Conservation (phyloP, 768 basidiomycete species). For the Obba rivulosa region DNA sequence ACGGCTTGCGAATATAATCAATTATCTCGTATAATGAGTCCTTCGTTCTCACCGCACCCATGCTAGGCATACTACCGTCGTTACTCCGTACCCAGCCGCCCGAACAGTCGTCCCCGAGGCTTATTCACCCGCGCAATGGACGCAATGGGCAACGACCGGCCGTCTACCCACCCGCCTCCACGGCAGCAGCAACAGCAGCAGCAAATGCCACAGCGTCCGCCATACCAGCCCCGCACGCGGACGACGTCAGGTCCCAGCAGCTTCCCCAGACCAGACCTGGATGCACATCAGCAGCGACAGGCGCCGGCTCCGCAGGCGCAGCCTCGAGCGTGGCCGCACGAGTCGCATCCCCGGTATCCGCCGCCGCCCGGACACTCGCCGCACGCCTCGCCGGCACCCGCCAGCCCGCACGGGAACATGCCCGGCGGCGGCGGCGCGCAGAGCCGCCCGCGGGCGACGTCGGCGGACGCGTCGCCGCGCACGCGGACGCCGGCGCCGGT, state of each 20-base stretch:
- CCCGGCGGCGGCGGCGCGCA: constrained; percentile 1
- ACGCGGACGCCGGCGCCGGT: constrained; percentile 30
- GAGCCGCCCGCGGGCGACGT: constrained; percentile 36
- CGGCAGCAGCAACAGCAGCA: constrained; percentile 11
- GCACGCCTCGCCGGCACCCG: constrained; percentile 10
- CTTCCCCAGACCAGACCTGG: constrained; percentile 61
- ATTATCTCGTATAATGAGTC: too few relatives aligned
- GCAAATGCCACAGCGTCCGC: constrained; percentile 9
- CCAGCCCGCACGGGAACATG: too few relatives aligned
- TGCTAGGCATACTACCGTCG: constrained; percentile 52
- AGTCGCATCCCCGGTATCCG: not conserved
- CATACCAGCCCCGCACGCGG: constrained; percentile 20
- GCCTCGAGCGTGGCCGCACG: constrained; percentile 5
- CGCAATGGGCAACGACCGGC: constrained; percentile 18
- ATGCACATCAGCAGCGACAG: constrained; percentile 24
- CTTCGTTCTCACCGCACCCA: too few relatives aligned
- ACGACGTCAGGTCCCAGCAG: constrained; percentile 24
- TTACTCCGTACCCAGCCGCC: constrained; percentile 51
- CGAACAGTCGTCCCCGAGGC: constrained; percentile 26
- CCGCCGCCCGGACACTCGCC: constrained; percentile 13
- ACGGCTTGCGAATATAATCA: too few relatives aligned
- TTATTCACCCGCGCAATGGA: constrained; percentile 42
- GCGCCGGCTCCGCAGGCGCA: not conserved
- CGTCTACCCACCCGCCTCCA: constrained; percentile 19
- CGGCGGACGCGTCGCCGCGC: constrained; percentile 28